Evolutionary conservation across 805 yeast species (phyloP).

Genomic region (Wickerhamomyces strasburgensis): DNA sequence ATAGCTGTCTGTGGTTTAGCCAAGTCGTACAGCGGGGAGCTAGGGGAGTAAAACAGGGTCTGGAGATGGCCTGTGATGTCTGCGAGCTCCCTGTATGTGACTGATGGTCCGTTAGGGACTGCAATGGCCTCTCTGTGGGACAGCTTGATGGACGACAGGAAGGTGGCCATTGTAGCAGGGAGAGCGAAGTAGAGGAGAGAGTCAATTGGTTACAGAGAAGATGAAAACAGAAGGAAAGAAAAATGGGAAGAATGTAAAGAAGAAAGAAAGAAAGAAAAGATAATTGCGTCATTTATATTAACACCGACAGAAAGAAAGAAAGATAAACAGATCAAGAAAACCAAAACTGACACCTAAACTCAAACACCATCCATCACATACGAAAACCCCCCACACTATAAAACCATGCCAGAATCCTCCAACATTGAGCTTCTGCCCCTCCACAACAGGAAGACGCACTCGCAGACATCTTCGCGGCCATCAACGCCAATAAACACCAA

Average conservation of each 20-base stretch:
- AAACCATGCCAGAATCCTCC: conserved; percentile 9
- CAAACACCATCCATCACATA: no score
- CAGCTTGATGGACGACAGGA: conserved; percentile 32
- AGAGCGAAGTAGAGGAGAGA: no score
- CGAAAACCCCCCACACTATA: no score
- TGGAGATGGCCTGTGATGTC: conserved; percentile 45
- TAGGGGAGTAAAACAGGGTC: conserved; percentile 36
- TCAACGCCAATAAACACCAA: conserved; percentile 9
- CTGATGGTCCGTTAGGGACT: conserved; percentile 42
- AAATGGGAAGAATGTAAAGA: no score
- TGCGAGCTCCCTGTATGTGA: conserved; percentile 41
- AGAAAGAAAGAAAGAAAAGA: no score
- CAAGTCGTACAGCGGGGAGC: conserved; percentile 36
- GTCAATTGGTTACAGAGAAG: no score
- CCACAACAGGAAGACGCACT: conserved; percentile 17
- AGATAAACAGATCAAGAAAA: no score
- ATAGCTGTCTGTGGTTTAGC: conserved; percentile 39
- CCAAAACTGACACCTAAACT: no score
- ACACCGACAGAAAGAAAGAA: no score
- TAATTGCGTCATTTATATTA: no score
- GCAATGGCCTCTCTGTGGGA: conserved; percentile 38
- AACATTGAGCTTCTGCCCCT: conserved; percentile 20
- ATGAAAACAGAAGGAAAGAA: no score
- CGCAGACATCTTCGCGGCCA: conserved; percentile 9
- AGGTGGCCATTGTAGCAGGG: conserved; percentile 38